A percentile compares a stretch with the other conserved stretches of the same genome.
Evolutionary conservation across 1,284 basidiomycete species (phyloP).

Genomic region (Irpex rosettiformis): DNA sequence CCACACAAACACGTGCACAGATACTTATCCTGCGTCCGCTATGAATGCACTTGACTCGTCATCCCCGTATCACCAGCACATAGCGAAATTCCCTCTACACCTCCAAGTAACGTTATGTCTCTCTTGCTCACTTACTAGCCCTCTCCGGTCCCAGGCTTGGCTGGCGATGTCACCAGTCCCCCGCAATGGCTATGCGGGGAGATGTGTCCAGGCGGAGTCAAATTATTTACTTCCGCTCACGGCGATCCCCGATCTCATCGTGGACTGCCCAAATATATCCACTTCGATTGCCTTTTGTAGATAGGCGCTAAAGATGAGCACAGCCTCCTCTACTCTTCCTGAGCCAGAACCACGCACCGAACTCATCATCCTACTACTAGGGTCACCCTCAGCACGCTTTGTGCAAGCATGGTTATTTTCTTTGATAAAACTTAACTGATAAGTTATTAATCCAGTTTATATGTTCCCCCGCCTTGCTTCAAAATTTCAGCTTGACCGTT

Average conservation of each 20-base stretch:
- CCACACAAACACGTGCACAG: conserved; percentile 20
- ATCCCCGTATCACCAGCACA: not conserved
- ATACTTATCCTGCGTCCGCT: not conserved
- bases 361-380: not conserved
- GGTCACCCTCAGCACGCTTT: not conserved
- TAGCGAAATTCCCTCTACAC: conserved; percentile 9
- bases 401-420: no score
- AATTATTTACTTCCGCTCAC: not conserved
- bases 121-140: not conserved
- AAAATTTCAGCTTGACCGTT: no score
- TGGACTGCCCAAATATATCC: conserved; percentile 1
- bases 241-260: not conserved
- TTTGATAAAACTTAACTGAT: no score
- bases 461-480: no score
- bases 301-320: not conserved
- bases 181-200: not conserved
- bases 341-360: not conserved
- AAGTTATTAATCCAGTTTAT: no score
- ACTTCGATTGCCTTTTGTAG: not conserved
- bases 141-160: not conserved
- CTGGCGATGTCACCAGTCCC: not conserved
- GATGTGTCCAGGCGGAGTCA: not conserved
- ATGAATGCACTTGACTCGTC: conserved; percentile 8
- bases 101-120: not conserved
- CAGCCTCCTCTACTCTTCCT: not conserved